Conservation (phyloP, 129 eudicot species). For the Helichrysum umbraculigerum region DNA sequence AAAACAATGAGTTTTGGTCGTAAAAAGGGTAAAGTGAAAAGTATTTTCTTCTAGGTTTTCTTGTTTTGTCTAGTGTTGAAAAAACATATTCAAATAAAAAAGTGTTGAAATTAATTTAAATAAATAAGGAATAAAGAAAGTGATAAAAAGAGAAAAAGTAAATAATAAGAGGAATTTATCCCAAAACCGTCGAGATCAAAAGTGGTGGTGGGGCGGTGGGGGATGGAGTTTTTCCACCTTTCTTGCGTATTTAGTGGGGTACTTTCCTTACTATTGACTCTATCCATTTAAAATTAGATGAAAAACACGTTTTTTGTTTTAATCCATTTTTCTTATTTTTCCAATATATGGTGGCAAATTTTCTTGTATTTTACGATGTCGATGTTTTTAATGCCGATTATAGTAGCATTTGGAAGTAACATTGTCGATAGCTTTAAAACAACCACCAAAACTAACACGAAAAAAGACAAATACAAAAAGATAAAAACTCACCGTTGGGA, state of each 20-base stretch:
- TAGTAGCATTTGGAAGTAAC: conserved; percentile 11
- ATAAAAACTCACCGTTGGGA: conserved; percentile 40
- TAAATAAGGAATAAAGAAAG: not conserved
- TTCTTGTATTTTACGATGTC: conserved; percentile 11
- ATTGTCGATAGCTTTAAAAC: conserved; percentile 13
- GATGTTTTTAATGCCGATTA: not conserved
- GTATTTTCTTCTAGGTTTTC: not conserved
- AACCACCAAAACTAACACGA: conserved; percentile 6
- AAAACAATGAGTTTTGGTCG: not conserved
- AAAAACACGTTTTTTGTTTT: not conserved
- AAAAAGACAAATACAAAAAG: not conserved
- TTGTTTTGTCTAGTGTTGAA: not conserved
- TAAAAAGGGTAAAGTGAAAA: not conserved
- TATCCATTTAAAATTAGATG: conserved; percentile 27
- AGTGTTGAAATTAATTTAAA: not conserved
- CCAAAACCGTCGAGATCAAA: conserved; percentile 13
- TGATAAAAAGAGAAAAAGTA: conserved; percentile 2
- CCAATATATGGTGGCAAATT: not conserved
- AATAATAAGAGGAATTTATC: not conserved
- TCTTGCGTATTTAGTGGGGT: conserved; percentile 25
- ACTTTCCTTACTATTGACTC: conserved; percentile 15
- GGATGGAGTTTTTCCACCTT: conserved; percentile 26
- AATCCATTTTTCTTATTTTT: not conserved
- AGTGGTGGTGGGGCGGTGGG: conserved; percentile 31
- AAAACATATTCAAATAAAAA: not conserved